phyloP scores from a whole-genome alignment of 2,329 filamentous ascomycete genomes.

The Aureobasidium lini region DNA sequence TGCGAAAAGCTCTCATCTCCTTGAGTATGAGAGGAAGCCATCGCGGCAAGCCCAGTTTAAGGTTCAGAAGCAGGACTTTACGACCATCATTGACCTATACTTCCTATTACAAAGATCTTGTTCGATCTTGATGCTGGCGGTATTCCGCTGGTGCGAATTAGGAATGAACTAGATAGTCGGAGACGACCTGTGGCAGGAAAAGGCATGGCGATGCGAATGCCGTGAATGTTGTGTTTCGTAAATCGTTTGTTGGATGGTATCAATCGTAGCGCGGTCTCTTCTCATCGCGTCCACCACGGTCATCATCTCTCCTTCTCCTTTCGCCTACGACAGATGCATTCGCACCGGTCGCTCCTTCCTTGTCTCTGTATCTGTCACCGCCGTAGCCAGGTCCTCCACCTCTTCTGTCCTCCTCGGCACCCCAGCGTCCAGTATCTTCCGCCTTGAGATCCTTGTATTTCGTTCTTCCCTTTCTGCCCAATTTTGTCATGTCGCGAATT shows the following conservation, averaged over 20 bases:
- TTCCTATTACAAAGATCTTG: too few species aligned
- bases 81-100: too few species aligned
- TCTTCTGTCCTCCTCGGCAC: constrained; percentile 47
- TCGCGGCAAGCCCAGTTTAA: too few species aligned
- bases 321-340: constrained; percentile 65
- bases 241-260: not conserved
- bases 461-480: constrained; percentile 85
- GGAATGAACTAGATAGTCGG: too few species aligned
- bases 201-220: too few species aligned
- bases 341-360: constrained; percentile 52
- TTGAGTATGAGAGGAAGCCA: too few species aligned
- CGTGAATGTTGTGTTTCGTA: not conserved
- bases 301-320: constrained; percentile 40
- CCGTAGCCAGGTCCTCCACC: constrained; percentile 38
- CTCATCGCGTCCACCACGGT: constrained; percentile 33
- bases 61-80: too few species aligned
- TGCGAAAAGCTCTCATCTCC: too few species aligned
- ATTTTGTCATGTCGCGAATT: constrained; percentile 83
- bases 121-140: too few species aligned
- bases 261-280: constrained; percentile 37
- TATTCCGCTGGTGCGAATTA: too few species aligned
- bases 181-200: too few species aligned
- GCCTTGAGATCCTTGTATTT: constrained; percentile 81
- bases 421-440: constrained; percentile 90
- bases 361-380: constrained; percentile 56